Percentiles rank a stretch among this genome's conserved stretches.
Conservation (phyloP, 2,329 filamentous ascomycete genomes). For the Talaromyces sp. region DNA sequence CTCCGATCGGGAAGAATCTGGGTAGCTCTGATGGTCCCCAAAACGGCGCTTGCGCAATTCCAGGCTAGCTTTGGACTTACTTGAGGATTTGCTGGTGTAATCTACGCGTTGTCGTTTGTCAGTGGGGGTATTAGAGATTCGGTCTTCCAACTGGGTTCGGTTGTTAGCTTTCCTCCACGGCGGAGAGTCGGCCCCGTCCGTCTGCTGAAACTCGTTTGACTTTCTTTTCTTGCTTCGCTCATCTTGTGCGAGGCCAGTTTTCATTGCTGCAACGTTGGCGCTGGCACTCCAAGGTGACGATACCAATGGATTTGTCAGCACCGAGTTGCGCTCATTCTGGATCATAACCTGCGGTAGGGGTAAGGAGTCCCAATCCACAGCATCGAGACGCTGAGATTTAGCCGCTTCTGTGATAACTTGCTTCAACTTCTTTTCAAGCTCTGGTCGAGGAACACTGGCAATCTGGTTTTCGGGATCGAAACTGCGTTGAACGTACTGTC, state of each 20-base stretch:
- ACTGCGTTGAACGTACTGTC: slow-evolving; percentile 82
- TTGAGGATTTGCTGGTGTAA: slow-evolving; percentile 53
- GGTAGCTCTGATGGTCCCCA: slow-evolving; percentile 52
- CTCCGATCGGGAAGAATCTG: slow-evolving; percentile 42
- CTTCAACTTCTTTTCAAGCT: slow-evolving; percentile 83
- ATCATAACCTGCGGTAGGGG: slow-evolving; percentile 84
- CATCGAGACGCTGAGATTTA: slow-evolving; percentile 66
- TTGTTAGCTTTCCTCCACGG: slow-evolving; percentile 74
- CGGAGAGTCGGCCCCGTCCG: slow-evolving; percentile 53
- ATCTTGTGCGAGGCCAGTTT: slow-evolving; percentile 24
- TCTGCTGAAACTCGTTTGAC: slow-evolving; percentile 60
- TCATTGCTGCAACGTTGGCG: slow-evolving; percentile 21
- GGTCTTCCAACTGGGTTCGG: slow-evolving; percentile 64
- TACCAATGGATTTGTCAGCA: slow-evolving; percentile 46
- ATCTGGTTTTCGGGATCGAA: slow-evolving; percentile 73
- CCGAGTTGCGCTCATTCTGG: slow-evolving; percentile 60
- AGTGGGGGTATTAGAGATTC: slow-evolving; percentile 63
- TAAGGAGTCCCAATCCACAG: slow-evolving; percentile 77
- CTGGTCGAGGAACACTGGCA: slow-evolving; percentile 57
- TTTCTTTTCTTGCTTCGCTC: slow-evolving; percentile 71
- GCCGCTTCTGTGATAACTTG: slow-evolving; percentile 79
- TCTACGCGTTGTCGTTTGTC: slow-evolving; percentile 51
- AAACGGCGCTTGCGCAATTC: slow-evolving; percentile 90
- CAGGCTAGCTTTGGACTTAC: slow-evolving; percentile 85
- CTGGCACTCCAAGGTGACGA: slow-evolving; percentile 32